Base-by-base conservation (phyloP, 2,329 filamentous ascomycete genomes). In the Chrysoporthe deuterocubensis region DNA sequence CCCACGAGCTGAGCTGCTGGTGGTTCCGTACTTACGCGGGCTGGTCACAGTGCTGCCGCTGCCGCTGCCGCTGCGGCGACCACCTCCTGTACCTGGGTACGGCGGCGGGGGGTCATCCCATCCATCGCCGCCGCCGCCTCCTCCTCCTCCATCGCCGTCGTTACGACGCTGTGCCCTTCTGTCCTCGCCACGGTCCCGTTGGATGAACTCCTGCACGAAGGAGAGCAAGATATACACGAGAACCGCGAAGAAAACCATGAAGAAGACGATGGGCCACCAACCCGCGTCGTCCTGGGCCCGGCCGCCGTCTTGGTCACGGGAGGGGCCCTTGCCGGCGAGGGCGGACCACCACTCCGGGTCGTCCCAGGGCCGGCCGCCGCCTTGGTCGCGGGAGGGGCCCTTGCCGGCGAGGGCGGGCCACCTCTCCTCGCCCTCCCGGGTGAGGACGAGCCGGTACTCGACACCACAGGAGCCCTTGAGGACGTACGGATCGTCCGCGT, bases 391-490 rank as follows among this genome's bases (percentile, higher is more conserved):
- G 72, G 70, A 70, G 78, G 79, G 2, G 73, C 79, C 37, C 74
- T 76, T 57, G 56, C 77, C 78, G 64, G 78, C 80, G 52, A 87
- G 74, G 48, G 85, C 76, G 1, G 91, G 92, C 76, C 91, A 94
- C 72, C 84, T 87, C 73, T 85, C 79, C 79, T 94, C 89, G 3
- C 96, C 96, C 70, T 40, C 96, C 96, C 70, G 85, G 83, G 13
- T 98, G 64, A 98, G 82, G 0, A 91, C 78, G 7, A 98, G 80
- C 16, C 90, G 85, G 79, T 98, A 98, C 80, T 97, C 93, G 34
- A 97, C 94, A 16, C 92, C 96, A 79, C 95, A 98, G 78, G 92
- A 96, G 32, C 96, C 96, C 75, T 92, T 94, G 65, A 98, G 81
- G n/a, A 98, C 87, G 78, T 93, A 96, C 0, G 89, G 88, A 77